Conservation (phyloP, 2,329 filamentous ascomycete species). For the Dactylellina sp. region DNA sequence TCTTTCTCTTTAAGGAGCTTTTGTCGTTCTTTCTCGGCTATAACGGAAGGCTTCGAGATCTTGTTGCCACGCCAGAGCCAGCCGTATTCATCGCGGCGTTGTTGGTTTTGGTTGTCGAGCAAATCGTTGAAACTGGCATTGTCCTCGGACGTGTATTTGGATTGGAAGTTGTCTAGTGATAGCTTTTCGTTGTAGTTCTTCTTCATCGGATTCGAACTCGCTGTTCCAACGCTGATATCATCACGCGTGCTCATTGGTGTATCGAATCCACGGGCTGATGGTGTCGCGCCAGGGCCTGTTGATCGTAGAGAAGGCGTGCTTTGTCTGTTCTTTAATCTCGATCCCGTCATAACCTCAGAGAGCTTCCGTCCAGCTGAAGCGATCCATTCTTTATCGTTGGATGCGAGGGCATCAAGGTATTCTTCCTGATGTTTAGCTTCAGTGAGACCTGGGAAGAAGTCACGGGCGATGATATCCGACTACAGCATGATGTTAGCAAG, state of each 20-base stretch:
- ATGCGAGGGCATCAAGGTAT: conserved; percentile 90
- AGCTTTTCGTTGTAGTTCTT: conserved; percentile 77
- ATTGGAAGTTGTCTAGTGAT: conserved; percentile 85
- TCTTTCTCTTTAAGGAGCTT: conserved; percentile 76
- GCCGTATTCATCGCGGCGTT: conserved; percentile 82
- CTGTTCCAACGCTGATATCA: conserved; percentile 62
- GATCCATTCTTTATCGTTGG: conserved; percentile 87
- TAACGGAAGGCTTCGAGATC: conserved; percentile 73
- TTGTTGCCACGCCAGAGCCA: conserved; percentile 93
- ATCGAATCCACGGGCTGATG: conserved; percentile 75
- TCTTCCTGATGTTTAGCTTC: conserved; percentile 90
- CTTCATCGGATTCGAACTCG: conserved; percentile 60
- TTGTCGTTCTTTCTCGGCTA: conserved; percentile 76
- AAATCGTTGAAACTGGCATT: conserved; percentile 97
- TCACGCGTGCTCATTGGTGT: conserved; percentile 71
- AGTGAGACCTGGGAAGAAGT: conserved; percentile 93
- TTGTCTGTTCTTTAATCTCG: conserved; percentile 66
- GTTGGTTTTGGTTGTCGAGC: conserved; percentile 88
- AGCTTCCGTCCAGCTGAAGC: conserved; percentile 79
- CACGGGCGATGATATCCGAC: conserved; percentile 92
- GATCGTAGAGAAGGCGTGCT: conserved; percentile 58
- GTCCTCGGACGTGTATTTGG: conserved; percentile 95
- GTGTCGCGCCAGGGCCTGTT: conserved; percentile 67
- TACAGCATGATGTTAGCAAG: conserved; percentile 31
- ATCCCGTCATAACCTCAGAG: conserved; percentile 83